Percentiles rank a stretch among this genome's conserved stretches.
Conservation (phyloP, 2,329 filamentous ascomycete genomes). For the Colletotrichum navitas region DNA sequence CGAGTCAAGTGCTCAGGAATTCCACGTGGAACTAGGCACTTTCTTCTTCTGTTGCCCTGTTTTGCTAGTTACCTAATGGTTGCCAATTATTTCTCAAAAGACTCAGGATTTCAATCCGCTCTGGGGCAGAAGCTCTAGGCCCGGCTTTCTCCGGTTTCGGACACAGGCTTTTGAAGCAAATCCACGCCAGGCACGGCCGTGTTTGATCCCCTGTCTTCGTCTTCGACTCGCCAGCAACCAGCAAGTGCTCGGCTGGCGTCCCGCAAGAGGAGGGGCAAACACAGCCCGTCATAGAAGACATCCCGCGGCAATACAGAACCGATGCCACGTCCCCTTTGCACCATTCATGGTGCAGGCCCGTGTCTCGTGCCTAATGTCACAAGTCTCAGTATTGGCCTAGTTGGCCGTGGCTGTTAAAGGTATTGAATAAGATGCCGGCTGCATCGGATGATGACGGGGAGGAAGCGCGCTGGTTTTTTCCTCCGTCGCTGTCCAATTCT, state of each 20-base stretch:
- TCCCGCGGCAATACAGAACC: slow-evolving; percentile 8
- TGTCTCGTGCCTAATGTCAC: slow-evolving; percentile 34
- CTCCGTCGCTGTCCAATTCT: slow-evolving; percentile 7
- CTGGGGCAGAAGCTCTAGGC: slow-evolving; percentile 28
- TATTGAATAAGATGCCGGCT: slow-evolving; percentile 26
- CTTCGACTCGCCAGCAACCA: slow-evolving; percentile 24
- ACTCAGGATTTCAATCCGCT: not conserved
- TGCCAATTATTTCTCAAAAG: too few species aligned
- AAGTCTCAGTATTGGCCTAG: slow-evolving; percentile 6
- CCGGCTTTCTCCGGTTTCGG: slow-evolving; percentile 36
- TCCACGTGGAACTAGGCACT: slow-evolving; percentile 36
- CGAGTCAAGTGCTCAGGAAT: slow-evolving; percentile 1
- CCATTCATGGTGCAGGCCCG: slow-evolving; percentile 23
- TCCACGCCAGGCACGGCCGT: slow-evolving; percentile 19
- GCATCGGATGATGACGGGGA: slow-evolving; percentile 38
- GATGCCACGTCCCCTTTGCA: slow-evolving; percentile 5
- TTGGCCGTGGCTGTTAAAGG: slow-evolving; percentile 7
- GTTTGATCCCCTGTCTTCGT: slow-evolving; percentile 35
- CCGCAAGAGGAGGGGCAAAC: slow-evolving; percentile 19
- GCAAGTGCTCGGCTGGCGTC: slow-evolving; percentile 35
- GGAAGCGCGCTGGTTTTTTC: slow-evolving; percentile 33
- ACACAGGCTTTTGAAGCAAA: slow-evolving; percentile 33
- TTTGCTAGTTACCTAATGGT: too few species aligned
- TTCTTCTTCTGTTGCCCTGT: too few species aligned
- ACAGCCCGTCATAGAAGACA: slow-evolving; percentile 17